Conservation (phyloP, 441 rosid species). For the Mallotus repandus region DNA sequence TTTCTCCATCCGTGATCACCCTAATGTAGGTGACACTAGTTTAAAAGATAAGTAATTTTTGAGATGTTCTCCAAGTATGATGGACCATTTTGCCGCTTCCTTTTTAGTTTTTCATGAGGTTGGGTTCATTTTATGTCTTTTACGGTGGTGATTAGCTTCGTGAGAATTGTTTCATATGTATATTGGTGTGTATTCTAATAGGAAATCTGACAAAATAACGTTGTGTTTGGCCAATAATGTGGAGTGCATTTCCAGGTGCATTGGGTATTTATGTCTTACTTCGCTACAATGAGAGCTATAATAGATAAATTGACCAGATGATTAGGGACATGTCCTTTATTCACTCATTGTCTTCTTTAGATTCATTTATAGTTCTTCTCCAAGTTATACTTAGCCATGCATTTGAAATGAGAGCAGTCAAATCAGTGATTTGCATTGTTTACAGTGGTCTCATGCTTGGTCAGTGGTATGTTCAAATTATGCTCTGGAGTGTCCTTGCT, state of each 20-base stretch:
- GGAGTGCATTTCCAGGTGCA: background rate
- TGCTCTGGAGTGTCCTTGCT: background rate
- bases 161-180: background rate
- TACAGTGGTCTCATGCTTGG: background rate
- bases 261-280: background rate
- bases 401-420: background rate
- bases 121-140: background rate
- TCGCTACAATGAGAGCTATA: background rate
- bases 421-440: background rate
- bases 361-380: background rate
- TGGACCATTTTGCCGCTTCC: background rate
- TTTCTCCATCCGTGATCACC: too few species aligned
- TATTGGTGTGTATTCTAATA: background rate
- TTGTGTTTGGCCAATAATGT: background rate
- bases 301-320: background rate
- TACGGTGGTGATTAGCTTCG: background rate
- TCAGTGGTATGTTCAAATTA: background rate
- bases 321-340: background rate
- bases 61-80: background rate
- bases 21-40: background rate
- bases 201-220: background rate
- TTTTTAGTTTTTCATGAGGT: background rate
- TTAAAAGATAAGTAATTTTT: background rate
- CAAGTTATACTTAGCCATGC: background rate
- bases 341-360: background rate